Evolutionary conservation across 164 flowering plant genomes (phyloP).

Genomic region (Aristolochia contorta): DNA sequence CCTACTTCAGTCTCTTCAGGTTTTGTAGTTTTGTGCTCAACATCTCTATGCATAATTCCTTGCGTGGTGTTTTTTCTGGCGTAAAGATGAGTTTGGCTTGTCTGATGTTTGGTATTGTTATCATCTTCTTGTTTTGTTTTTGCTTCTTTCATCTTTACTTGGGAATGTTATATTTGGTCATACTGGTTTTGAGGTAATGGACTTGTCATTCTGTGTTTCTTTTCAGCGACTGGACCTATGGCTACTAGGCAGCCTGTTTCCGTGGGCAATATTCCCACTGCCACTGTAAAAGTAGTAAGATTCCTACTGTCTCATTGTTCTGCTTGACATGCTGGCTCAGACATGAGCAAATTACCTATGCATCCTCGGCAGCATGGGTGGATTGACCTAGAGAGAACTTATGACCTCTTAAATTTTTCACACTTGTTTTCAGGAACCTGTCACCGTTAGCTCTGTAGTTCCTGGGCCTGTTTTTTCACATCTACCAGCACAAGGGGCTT

Average conservation of each 20-base stretch:
- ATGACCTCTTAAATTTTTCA: background rate
- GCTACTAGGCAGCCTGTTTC: constrained; percentile 52
- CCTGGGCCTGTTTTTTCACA: constrained; percentile 52
- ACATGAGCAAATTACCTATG: too few species aligned
- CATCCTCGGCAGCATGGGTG: too few species aligned
- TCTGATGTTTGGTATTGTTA: too few species aligned
- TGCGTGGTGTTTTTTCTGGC: background rate
- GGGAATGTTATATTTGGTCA: too few species aligned
- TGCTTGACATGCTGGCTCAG: constrained; percentile 1
- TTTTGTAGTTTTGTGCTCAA: constrained; percentile 10
- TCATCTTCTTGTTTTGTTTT: too few species aligned
- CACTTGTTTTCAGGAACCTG: constrained; percentile 59
- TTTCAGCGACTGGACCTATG: constrained; percentile 55
- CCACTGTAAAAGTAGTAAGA: constrained; percentile 84
- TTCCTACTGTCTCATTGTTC: constrained; percentile 4
- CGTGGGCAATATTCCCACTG: constrained; percentile 45
- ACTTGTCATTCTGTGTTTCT: background rate
- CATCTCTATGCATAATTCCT: background rate
- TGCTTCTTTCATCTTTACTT: too few species aligned
- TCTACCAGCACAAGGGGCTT: constrained; percentile 45
- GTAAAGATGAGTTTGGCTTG: background rate
- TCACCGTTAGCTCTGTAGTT: constrained; percentile 45
- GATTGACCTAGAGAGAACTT: too few species aligned
- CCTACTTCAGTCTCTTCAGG: constrained; percentile 64
- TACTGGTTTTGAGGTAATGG: too few species aligned